Base-by-base conservation (phyloP, 2,329 filamentous ascomycete genomes). In the Cladosporium oxysporum region DNA sequence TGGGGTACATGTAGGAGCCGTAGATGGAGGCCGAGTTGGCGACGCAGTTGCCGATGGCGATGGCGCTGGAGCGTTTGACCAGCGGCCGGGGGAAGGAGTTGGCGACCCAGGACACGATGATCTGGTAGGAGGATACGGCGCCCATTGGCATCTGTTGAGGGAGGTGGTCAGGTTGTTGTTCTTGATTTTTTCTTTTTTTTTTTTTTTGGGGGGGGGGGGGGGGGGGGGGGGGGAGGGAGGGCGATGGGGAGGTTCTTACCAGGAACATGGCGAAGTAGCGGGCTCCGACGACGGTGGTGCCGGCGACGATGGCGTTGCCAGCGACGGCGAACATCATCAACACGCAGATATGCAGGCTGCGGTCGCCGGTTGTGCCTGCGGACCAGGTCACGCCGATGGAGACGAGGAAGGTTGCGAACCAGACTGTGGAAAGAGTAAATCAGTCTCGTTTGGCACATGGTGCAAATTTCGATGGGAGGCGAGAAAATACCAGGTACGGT, bases 221-320 rank as follows among this genome's bases (percentile, higher is more conserved):
- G 1, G 28, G 28, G 21, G 5, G 16, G 18, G 11, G 11, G 1
- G 28, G 52, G 18, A 5, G 4, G 26, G 52, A 8, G 5, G 8
- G 31, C 6, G 21, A 2, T 11, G 23, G 23, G 28, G n/a, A 7
- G 28, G 10, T 28, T 12, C 57, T 29, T 47, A 59, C 57, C 26
- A 89, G 75, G 69, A 88, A 88, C 81, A 88, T 87, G 69, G 85
- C 87, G 67, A 88, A 87, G 77, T 87, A 88, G 4, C 85, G 81
- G 0, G 82, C 83, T 0, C 81, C 85, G 0, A 82, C 78, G 3
- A 80, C 81, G 0, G 82, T 81, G 0, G 85, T 84, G 0, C 79
- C 80, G 5, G 84, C 84, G 14, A 82, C 84, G 31, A 88, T 85
- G 5, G 85, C 80, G 63, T 87, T 87, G 2, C 87, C 86, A 0